Conservation (phyloP, 2,329 filamentous ascomycete species). For the Akanthomyces lecanii region DNA sequence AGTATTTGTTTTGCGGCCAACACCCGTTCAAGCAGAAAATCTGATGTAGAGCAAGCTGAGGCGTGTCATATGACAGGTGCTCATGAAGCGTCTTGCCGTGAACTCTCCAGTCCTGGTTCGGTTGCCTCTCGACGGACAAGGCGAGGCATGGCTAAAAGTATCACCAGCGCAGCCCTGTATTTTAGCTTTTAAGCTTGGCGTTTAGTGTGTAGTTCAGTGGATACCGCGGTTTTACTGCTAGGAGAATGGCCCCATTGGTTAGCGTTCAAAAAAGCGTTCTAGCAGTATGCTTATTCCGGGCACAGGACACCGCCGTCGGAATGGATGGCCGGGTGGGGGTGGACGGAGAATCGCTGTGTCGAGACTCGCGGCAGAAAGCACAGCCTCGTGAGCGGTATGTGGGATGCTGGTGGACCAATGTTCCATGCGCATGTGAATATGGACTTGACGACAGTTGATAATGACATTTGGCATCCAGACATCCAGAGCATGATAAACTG, state of each 20-base stretch:
- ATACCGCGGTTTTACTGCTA: neutral
- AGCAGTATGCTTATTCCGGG: neutral
- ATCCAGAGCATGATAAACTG: neutral
- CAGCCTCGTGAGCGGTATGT: neutral
- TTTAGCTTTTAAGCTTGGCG: slow-evolving; percentile 15
- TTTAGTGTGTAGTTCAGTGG: slow-evolving; percentile 8
- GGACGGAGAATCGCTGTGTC: neutral
- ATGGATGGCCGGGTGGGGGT: neutral
- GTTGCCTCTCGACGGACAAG: neutral
- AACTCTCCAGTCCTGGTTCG: neutral
- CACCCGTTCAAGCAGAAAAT: neutral
- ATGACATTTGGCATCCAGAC: neutral
- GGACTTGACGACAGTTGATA: neutral
- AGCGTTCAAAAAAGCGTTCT: neutral
- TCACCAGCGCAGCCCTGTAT: neutral
- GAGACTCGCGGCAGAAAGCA: neutral
- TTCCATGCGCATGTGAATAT: neutral
- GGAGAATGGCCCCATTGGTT: neutral
- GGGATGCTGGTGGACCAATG: neutral
- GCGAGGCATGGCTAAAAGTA: neutral
- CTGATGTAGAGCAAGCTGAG: neutral
- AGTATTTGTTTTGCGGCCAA: neutral
- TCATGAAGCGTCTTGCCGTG: neutral
- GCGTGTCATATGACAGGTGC: neutral
- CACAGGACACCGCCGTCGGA: slow-evolving; percentile 5